These are phyloP conservation scores for Monosporascus sp. DNA, from an alignment of 2,329 filamentous ascomycete genomes.

Conservation along the genomic window DNA sequence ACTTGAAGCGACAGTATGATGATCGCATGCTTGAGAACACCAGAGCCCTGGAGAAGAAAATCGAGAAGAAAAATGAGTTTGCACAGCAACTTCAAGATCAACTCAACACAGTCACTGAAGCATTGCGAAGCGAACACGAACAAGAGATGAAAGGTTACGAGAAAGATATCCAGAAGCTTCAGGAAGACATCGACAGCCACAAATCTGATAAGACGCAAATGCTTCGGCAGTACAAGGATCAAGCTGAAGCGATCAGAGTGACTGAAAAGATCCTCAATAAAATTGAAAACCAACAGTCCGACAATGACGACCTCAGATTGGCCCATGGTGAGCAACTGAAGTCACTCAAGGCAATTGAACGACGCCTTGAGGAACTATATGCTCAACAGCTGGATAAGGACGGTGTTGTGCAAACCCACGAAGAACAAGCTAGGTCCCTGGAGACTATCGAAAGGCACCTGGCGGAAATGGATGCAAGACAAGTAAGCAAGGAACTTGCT, in stretches of 20 bases:
- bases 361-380: neutral
- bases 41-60: neutral
- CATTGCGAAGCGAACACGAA: neutral
- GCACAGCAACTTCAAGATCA: neutral
- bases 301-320: neutral
- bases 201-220: neutral
- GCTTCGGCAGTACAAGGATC: neutral
- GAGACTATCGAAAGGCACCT: neutral
- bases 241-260: neutral
- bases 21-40: neutral
- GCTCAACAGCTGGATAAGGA: neutral
- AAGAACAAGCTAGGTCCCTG: neutral
- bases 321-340: neutral
- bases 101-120: neutral
- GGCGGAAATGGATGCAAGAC: neutral
- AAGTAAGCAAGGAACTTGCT: neutral
- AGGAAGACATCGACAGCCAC: neutral
- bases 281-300: neutral
- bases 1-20: neutral
- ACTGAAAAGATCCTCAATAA: neutral
- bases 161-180: neutral
- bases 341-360: neutral
- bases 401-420: neutral
- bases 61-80: neutral
- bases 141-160: neutral